Base-by-base conservation (phyloP, 352 stramenopile species). In the Phytophthora ohioensis region DNA sequence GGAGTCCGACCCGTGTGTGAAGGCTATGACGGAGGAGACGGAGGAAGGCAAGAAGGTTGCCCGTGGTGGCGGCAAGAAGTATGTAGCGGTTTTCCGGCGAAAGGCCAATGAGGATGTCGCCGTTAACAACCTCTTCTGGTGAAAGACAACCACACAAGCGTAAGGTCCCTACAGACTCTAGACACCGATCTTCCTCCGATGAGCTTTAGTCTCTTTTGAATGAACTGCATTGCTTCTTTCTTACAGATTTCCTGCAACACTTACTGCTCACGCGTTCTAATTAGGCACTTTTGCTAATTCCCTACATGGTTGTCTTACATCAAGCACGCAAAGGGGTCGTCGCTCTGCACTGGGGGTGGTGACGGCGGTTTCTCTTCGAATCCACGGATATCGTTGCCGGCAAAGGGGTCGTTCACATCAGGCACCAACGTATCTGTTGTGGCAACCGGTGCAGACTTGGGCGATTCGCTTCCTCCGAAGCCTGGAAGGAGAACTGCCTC, bases 21-120 rank as follows among this genome's bases (percentile, higher is more conserved):
- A 91, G 52, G 93, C 96, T 35, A 99, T 99, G 93, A 98, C 84
- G 31, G 90, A 94, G 47, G 94, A 98, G 69, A 99, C 98, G 0
- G 97, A 99, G 83, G 98, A 99, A 92, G 94, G 97, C 57, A 99
- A 99, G 82, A 99, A 99, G 72, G 97, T 99, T 5, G 92, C 84
- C 66, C 85, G 97, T 54, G 88, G 89, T 53, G 87, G 87, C 30
- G 88, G 91, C 69, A 93, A 93, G 61, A 98, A 98, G 71, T 97
- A 93, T 64, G 71, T 93, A 17, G 88, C 88, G 1, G 86, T 94
- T 45, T 95, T 93, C 71, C 87, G 88, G 45, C 86, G 88, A 64
- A 83, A 87, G 61, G 47, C 73, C 4, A 85, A 95, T 65, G 78
- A 84, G 12, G 67, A 92, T 27, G 81, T 94, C 43, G 65, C 64